Percentiles rank a stretch among this genome's conserved stretches.
These are phyloP conservation scores for Phaeosphaeriaceae sp. DNA, from an alignment of 2,329 filamentous ascomycete genomes.

Conservation along the genomic window DNA sequence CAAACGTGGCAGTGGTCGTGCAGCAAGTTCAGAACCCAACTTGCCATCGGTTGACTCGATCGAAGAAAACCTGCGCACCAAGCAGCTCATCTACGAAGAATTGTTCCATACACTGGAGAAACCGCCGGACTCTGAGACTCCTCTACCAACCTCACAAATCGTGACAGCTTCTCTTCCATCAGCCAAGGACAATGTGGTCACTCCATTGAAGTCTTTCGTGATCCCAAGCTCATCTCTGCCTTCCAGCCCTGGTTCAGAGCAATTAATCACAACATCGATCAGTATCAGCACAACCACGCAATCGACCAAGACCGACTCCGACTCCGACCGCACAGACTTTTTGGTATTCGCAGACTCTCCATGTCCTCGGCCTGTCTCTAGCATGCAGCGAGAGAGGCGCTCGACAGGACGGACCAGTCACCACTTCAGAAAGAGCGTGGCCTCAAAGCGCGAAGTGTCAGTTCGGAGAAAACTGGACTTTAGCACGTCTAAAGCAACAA, in stretches of 20 bases:
- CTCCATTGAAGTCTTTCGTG: not conserved
- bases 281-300: not conserved
- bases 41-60: not conserved
- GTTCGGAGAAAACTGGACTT: not conserved
- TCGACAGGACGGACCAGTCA: not conserved
- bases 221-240: not conserved
- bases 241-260: not conserved
- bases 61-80: not conserved
- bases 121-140: not conserved
- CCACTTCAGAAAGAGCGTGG: not conserved
- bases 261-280: not conserved
- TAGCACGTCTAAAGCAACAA: too few species aligned
- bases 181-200: not conserved
- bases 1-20: not conserved
- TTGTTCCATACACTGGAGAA: not conserved
- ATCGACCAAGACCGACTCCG: not conserved
- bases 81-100: not conserved
- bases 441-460: not conserved
- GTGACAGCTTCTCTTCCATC: not conserved
- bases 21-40: not conserved
- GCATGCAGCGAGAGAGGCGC: too few species aligned
- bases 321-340: constrained; percentile 6
- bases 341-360: not conserved
- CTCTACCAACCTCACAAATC: not conserved
- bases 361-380: too few species aligned